These are phyloP conservation scores for Litchi chinensis DNA, from an alignment of 345 rosid genomes.

Conservation along the genomic window DNA sequence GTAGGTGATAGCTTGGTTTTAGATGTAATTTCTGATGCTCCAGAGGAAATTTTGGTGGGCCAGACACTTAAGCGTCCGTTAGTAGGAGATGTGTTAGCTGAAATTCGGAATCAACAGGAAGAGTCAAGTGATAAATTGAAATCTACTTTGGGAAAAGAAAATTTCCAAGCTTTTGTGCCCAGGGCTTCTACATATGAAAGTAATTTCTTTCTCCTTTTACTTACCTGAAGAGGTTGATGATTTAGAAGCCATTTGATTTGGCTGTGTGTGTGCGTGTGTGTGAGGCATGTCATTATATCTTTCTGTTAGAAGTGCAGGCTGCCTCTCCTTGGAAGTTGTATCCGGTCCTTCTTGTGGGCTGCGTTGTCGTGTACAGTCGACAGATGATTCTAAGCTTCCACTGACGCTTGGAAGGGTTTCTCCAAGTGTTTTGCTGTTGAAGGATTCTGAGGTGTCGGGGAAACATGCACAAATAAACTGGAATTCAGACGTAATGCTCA, in stretches of 20 bases:
- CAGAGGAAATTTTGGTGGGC: slow-evolving; percentile 58
- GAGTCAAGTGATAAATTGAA: slow-evolving; percentile 35
- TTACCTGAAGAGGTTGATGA: slow-evolving; percentile 19
- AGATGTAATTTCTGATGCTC: slow-evolving; percentile 57
- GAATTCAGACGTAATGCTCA: slow-evolving; percentile 69
- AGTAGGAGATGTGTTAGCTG: slow-evolving; percentile 37
- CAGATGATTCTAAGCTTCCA: slow-evolving; percentile 70
- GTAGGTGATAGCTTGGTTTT: slow-evolving; percentile 69
- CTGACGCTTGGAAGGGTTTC: slow-evolving; percentile 87
- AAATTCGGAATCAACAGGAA: slow-evolving; percentile 46
- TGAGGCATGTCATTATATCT: slow-evolving; percentile 50
- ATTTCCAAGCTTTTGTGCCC: slow-evolving; percentile 35
- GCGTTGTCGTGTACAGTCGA: slow-evolving; percentile 55
- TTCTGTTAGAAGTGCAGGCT: slow-evolving; percentile 92
- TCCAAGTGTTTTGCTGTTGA: slow-evolving; percentile 70
- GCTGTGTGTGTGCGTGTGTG: slow-evolving; percentile 40
- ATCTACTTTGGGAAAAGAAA: slow-evolving; percentile 37
- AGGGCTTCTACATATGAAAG: slow-evolving; percentile 58
- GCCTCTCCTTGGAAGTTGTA: slow-evolving; percentile 82
- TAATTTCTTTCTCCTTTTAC: slow-evolving; percentile 53
- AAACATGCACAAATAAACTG: slow-evolving; percentile 95
- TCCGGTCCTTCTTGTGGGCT: slow-evolving; percentile 87
- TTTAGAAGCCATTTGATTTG: slow-evolving; percentile 25
- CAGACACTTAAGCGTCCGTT: slow-evolving; percentile 63
- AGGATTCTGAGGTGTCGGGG: slow-evolving; percentile 95